Evolutionary conservation across 208 protist genomes (phyloP), one percentile per base, ranked within the genome.

Genomic region (Leishmania martiniquensis): DNA sequence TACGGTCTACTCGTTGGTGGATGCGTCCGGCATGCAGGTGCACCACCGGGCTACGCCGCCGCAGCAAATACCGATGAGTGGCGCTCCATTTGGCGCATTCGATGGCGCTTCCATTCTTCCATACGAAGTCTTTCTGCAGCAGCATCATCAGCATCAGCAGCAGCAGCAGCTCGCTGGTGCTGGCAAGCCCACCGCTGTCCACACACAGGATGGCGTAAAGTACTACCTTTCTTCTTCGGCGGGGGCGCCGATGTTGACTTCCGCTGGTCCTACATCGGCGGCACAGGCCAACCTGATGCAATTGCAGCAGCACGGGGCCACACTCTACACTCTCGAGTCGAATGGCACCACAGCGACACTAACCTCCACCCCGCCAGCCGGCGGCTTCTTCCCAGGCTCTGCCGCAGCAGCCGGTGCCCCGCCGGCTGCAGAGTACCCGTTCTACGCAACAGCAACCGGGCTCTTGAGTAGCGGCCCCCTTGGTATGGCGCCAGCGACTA

Each of bases 71-170:
- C 60, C 69, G 9, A n/a, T 81, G 60, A 72, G 70, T 15, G 44
- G 65, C 62, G 51, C 77, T 4, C 47, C 72, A 42, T 77, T 82
- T 9, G 67, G 57, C 65, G 57, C 77, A 7, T 39, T 82, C 2
- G 75, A 82, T 59, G 77, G 77, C 32, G 63, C 77, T 1, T 63
- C 77, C 34, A 62, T 82, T 37, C 51, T 82, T 45, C 77, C 77
- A 12, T 62, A 76, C 29, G 77, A 82, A 25, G 29, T 82, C 25
- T 82, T 67, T 65, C 37, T 82, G 37, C 76, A 77, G 51, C 75
- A 77, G 34, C 69, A 76, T 29, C 77, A 75, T 45, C 78, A 82
- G 42, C 79, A 84, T 57, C 68, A 75, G 75, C 80, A 83, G 55
- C 73, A 84, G 71, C 49, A 54, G 37, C 34, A 49, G 37, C 62